phyloP scores from a whole-genome alignment of 2,329 filamentous ascomycete genomes.

The Cadophora gregata region DNA sequence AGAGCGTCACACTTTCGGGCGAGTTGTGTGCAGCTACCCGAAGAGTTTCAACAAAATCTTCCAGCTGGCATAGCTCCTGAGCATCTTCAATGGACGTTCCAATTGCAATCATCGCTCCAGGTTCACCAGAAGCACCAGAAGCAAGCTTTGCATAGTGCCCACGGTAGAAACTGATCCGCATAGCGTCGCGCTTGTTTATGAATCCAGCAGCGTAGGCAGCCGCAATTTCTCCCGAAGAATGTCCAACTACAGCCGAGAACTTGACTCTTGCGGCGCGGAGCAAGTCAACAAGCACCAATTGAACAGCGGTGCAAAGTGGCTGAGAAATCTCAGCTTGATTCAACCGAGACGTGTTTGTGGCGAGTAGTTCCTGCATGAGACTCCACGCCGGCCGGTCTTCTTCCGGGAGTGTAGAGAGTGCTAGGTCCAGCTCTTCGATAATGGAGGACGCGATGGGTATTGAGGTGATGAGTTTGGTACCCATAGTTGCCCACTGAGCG shows the following conservation, averaged over 20 bases:
- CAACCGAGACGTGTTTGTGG: constrained; percentile 25
- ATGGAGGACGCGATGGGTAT: constrained; percentile 3
- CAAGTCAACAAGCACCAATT: constrained; percentile 52
- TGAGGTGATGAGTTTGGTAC: constrained; percentile 22
- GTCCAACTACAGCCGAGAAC: constrained; percentile 49
- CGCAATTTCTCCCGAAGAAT: constrained; percentile 55
- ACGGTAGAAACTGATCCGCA: constrained; percentile 53
- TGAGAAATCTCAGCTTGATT: constrained; percentile 44
- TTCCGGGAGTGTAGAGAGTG: constrained; percentile 36
- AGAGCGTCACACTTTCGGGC: constrained; percentile 38
- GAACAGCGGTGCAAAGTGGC: constrained; percentile 53
- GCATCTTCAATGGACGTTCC: constrained; percentile 41
- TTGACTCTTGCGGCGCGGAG: constrained; percentile 49
- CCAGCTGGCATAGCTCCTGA: not conserved
- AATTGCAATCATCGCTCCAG: constrained; percentile 53
- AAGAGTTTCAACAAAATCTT: constrained; percentile 20
- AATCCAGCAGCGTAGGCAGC: constrained; percentile 51
- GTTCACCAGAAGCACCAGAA: not conserved
- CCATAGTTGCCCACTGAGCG: constrained; percentile 35
- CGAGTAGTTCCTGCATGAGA: constrained; percentile 34
- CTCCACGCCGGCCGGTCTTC: constrained; percentile 30
- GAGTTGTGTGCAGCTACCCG: constrained; percentile 45
- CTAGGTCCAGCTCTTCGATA: constrained; percentile 27
- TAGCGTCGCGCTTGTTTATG: constrained; percentile 43
- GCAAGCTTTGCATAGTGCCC: constrained; percentile 32